Conservation (phyloP, 352 stramenopile genomes). For the Saprolegnia parasitica region DNA sequence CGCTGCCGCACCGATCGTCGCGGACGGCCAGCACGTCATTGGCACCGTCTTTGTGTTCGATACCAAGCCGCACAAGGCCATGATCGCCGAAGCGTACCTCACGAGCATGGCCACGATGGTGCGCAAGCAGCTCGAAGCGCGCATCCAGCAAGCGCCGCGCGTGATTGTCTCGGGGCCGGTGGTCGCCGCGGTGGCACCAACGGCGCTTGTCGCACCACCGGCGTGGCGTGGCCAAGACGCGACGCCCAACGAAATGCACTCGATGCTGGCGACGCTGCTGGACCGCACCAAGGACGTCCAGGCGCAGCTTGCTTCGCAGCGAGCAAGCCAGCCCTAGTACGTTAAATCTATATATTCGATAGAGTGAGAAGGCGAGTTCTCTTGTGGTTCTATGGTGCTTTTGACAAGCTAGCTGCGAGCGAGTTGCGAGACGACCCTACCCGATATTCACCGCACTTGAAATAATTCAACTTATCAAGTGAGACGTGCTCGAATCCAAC, state of each 20-base stretch:
- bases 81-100: slow-evolving; percentile 17
- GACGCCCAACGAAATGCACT: background rate
- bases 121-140: slow-evolving; percentile 2
- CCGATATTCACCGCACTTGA: no score
- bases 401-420: no score
- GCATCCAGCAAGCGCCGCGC: background rate
- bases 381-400: no score
- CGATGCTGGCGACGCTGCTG: slow-evolving; percentile 3
- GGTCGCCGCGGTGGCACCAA: background rate
- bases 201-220: background rate
- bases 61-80: slow-evolving; percentile 31
- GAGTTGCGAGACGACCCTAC: no score
- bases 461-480: no score
- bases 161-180: no score
- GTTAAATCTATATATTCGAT: background rate
- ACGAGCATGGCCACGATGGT: slow-evolving; percentile 21
- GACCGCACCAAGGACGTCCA: background rate
- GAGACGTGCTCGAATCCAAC: no score
- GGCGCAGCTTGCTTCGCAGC: background rate
- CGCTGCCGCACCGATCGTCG: slow-evolving; percentile 66
- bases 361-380: no score
- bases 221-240: slow-evolving; percentile 1
- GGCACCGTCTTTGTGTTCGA: slow-evolving; percentile 84
- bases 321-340: background rate
- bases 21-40: slow-evolving; percentile 48